phyloP scores from a whole-genome alignment of 108 stramenopile genomes.

The Cyclotella choctawhatcheeana region DNA sequence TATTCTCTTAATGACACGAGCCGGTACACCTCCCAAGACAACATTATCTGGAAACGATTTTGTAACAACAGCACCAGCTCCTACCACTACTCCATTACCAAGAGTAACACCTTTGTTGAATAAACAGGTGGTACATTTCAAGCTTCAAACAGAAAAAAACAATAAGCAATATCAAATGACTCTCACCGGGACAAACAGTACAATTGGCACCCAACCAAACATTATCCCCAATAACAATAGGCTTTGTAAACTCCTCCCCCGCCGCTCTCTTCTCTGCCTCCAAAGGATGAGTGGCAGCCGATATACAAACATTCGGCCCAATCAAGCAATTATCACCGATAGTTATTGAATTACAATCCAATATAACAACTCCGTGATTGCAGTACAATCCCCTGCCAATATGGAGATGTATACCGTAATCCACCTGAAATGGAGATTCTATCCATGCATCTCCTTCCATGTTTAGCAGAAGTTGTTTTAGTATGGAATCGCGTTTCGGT shows the following conservation, averaged over 20 bases:
- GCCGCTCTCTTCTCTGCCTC: conserved; percentile 7
- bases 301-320: conserved; percentile 2
- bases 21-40: conserved; percentile 3
- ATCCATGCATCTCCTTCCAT: background rate
- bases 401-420: background rate
- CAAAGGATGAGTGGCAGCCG: conserved; percentile 8
- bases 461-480: background rate
- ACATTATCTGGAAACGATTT: conserved; percentile 8
- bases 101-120: conserved; percentile 14
- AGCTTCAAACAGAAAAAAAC: background rate
- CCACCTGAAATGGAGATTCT: conserved; percentile 4
- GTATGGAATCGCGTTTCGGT: background rate
- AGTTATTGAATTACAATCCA: background rate
- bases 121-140: too few species aligned
- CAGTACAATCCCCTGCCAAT: conserved; percentile 1
- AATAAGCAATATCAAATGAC: background rate
- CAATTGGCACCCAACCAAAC: conserved; percentile 8
- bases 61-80: conserved; percentile 4
- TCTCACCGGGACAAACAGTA: conserved; percentile 3
- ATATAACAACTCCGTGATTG: conserved; percentile 5
- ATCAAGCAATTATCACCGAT: conserved; percentile 7
- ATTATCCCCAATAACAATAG: background rate
- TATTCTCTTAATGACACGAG: background rate
- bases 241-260: background rate
- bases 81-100: conserved; percentile 1